Percentiles rank a stretch among this genome's conserved stretches.
These are phyloP conservation scores for Gigaspora rosea DNA, from an alignment of 192 early-diverging fungal genomes.

Conservation along the genomic window DNA sequence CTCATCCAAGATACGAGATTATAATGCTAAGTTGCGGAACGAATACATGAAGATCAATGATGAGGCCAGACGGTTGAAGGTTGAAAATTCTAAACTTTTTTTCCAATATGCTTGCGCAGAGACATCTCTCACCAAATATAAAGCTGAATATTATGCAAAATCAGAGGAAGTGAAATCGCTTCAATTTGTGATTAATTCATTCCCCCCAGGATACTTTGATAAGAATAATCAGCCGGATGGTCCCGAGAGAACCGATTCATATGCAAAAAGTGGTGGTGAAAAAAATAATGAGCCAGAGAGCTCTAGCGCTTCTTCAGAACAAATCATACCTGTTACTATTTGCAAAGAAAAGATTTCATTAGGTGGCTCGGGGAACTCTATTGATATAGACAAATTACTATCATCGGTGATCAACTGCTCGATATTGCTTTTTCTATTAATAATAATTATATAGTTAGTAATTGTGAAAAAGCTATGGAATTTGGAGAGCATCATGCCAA, in stretches of 20 bases:
- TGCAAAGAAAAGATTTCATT: background rate
- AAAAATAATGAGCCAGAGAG: conserved; percentile 5
- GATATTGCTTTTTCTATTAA: conserved; percentile 9
- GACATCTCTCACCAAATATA: no score
- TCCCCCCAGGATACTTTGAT: background rate
- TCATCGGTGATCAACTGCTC: background rate
- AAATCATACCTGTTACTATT: conserved; percentile 2
- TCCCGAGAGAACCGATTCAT: background rate
- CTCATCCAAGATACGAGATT: no score
- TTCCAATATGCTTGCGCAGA: no score
- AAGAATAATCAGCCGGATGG: background rate
- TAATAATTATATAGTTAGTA: conserved; percentile 2
- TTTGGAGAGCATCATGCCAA: background rate
- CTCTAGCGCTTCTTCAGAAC: background rate
- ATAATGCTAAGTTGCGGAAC: no score
- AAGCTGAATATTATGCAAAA: no score
- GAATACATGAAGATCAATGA: no score
- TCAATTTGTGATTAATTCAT: no score
- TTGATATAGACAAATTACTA: background rate
- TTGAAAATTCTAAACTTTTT: no score
- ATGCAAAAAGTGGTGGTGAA: background rate
- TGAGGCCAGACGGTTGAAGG: no score
- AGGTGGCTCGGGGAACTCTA: background rate
- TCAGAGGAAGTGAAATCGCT: no score
- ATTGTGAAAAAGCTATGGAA: conserved; percentile 13